Evolutionary conservation across 345 rosid genomes (phyloP), one percentile per base, ranked within the genome.

Genomic region (Citrus unshiu): DNA sequence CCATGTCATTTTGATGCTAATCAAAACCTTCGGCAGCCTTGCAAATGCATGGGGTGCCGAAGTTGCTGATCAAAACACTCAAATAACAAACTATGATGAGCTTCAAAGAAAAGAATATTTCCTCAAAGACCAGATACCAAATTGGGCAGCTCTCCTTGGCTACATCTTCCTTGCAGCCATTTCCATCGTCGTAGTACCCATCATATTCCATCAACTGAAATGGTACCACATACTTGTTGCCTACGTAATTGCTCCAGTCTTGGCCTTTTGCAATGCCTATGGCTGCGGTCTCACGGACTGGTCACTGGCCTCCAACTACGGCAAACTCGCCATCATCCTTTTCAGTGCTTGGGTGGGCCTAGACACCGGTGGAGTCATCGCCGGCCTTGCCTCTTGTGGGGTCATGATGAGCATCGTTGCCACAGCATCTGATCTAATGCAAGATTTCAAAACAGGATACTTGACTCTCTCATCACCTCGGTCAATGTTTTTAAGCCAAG

Each of bases 361-460:
- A 0, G 84, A 82, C 10, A 58, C 84, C 3, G 97, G 98, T 0
- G 98, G 98, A 2, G 76, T 95, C 70, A 65, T 95, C 1, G 98
- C 97, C 0, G 98, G 98, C 2, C 89, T 95, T 7, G 97, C 91
- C 1, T 76, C 96, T 58, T 94, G 98, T 66, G 96, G 97, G 37
- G 97, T 94, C 73, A 94, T 94, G 98, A 94, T 94, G 97, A 93
- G 88, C 84, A 94, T 92, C 21, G 98, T 94, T 16, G 90, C 98
- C 1, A 94, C 98, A 29, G 98, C 96, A 9, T 90, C 98, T 12
- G 98, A 94, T 78, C 89, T 95, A 7, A 95, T 91, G 81, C 98
- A 95, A 46, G 98, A 95, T 78, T 95, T 95, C 89, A 95, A 95
- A 82, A 95, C 97, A 5, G 98, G 98, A 54, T 95, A 95, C 70